A percentile compares a stretch with the other conserved stretches of the same genome.
These are phyloP conservation scores for Annulohypoxylon maeteangense DNA, from an alignment of 495 filamentous ascomycete genomes.

Conservation along the genomic window DNA sequence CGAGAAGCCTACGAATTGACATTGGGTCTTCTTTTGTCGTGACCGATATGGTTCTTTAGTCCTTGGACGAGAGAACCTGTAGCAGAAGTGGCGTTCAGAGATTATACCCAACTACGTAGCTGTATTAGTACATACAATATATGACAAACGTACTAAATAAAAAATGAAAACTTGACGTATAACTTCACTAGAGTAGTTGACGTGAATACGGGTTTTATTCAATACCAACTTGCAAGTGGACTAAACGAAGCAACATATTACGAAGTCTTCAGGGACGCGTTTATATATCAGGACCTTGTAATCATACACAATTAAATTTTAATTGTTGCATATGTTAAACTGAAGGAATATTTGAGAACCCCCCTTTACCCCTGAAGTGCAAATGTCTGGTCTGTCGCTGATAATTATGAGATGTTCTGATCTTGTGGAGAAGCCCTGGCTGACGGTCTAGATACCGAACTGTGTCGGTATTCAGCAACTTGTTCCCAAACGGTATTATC, in stretches of 20 bases:
- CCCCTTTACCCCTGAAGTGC: no score
- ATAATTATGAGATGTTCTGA: no score
- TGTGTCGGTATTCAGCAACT: no score
- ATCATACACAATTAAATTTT: not conserved
- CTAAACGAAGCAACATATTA: not conserved
- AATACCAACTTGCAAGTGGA: not conserved
- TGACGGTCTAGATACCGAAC: no score
- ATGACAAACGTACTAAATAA: slow-evolving; percentile 16
- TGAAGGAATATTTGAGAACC: no score
- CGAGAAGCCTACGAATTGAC: not conserved
- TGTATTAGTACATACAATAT: slow-evolving; percentile 28
- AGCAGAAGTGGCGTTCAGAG: slow-evolving; percentile 11
- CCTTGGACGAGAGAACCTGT: slow-evolving; percentile 10
- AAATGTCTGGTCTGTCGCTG: no score
- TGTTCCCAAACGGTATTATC: not conserved
- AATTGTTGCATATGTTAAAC: not conserved
- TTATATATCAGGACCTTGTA: no score
- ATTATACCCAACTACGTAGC: slow-evolving; percentile 37
- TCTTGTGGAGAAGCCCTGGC: no score
- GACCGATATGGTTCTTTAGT: slow-evolving; percentile 18
- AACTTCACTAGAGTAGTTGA: not conserved
- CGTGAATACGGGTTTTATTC: not conserved
- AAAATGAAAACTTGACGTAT: slow-evolving; percentile 7
- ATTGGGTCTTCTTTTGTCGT: slow-evolving; percentile 17
- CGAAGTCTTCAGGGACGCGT: not conserved